These are phyloP conservation scores for Podospora comata DNA, from an alignment of 495 filamentous ascomycete genomes.

Conservation along the genomic window DNA sequence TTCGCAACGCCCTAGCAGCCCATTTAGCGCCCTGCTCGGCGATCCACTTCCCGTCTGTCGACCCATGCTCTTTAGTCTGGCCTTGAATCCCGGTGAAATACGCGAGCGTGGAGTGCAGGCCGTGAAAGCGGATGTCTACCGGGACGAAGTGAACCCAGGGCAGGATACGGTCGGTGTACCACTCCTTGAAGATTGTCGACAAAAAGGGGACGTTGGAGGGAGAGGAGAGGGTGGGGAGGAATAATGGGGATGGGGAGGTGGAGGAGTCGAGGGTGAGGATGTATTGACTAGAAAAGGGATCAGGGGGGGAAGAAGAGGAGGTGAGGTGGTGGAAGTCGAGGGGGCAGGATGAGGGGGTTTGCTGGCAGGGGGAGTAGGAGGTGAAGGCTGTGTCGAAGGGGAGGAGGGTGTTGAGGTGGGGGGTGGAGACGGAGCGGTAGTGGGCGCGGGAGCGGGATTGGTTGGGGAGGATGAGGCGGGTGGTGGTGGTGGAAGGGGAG, in stretches of 20 bases:
- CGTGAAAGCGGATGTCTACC: slow-evolving; percentile 64
- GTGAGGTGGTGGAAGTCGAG: background rate
- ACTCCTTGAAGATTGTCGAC: slow-evolving; percentile 65
- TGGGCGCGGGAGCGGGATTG: slow-evolving; percentile 22
- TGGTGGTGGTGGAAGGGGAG: slow-evolving; percentile 20
- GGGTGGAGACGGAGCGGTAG: slow-evolving; percentile 33
- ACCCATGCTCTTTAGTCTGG: slow-evolving; percentile 42
- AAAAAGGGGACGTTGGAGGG: slow-evolving; percentile 59
- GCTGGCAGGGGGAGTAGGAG: slow-evolving; percentile 46
- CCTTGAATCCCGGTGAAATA: slow-evolving; percentile 53
- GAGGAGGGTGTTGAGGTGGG: slow-evolving; percentile 36
- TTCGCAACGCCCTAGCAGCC: slow-evolving; percentile 62
- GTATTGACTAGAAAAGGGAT: slow-evolving; percentile 45
- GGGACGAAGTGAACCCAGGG: slow-evolving; percentile 81
- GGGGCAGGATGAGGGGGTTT: background rate
- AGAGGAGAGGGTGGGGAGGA: slow-evolving; percentile 62
- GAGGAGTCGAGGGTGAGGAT: slow-evolving; percentile 63
- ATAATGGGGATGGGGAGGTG: slow-evolving; percentile 60
- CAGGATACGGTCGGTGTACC: slow-evolving; percentile 67
- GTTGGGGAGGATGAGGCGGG: slow-evolving; percentile 41
- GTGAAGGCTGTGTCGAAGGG: slow-evolving; percentile 46
- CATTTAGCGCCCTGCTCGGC: slow-evolving; percentile 64
- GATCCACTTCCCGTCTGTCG: slow-evolving; percentile 53
- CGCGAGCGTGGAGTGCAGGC: slow-evolving; percentile 59
- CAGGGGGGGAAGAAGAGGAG: background rate